These are phyloP conservation scores for Chlamydomonas schloesseri DNA, from an alignment of 139 green algal species.

Conservation along the genomic window DNA sequence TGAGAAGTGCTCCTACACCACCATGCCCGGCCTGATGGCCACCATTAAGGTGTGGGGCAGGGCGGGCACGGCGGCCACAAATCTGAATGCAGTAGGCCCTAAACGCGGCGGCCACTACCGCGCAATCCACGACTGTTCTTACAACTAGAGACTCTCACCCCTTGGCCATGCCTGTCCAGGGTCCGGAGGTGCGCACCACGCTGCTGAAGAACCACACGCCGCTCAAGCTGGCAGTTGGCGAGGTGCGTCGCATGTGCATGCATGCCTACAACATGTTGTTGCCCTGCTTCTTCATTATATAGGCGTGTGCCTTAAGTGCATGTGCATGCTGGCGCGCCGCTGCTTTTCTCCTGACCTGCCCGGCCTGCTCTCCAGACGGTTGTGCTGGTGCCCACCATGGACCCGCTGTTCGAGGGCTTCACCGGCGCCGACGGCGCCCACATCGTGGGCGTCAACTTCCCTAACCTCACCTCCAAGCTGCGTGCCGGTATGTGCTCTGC, in stretches of 20 bases:
- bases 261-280: no score
- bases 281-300: no score
- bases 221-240: constrained; percentile 37
- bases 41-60: constrained; percentile 35
- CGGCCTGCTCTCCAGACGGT: constrained; percentile 46
- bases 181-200: constrained; percentile 61
- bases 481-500: constrained; percentile 24
- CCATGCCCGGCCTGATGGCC: constrained; percentile 33
- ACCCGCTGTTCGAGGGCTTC: constrained; percentile 42
- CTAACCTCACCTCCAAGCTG: constrained; percentile 47
- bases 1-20: constrained; percentile 23
- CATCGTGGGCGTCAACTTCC: constrained; percentile 55
- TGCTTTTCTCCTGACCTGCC: no score
- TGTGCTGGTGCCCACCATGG: constrained; percentile 50
- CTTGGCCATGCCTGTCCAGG: no score
- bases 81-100: background rate
- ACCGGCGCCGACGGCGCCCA: constrained; percentile 20
- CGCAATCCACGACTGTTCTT: no score
- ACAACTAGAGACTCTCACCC: no score
- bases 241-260: no score
- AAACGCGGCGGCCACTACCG: no score
- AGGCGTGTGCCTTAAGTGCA: no score
- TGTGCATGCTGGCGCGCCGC: no score
- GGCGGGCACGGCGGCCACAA: background rate
- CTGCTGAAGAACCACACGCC: constrained; percentile 47